Conservation (phyloP, 1,284 basidiomycete genomes). For the Apiotrichum montevideense region DNA sequence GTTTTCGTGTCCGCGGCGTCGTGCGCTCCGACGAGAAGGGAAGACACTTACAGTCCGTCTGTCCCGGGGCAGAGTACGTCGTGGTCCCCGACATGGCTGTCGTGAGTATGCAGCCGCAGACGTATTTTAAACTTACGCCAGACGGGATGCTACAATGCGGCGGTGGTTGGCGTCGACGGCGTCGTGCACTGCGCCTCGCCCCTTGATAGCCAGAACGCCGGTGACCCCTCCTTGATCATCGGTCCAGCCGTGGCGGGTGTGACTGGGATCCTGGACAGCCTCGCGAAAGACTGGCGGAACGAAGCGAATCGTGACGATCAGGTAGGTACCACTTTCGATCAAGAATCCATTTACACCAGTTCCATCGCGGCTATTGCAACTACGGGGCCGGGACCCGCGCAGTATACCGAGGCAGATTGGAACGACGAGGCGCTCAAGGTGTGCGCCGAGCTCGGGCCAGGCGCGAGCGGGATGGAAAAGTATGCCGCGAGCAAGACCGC, state of each 20-base stretch:
- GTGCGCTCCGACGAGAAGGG: conserved; percentile 55
- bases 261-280: not conserved
- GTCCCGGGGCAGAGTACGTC: conserved; percentile 50
- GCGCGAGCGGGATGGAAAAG: not conserved
- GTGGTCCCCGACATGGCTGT: conserved; percentile 56
- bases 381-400: too few relatives aligned
- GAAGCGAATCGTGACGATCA: conserved; percentile 1
- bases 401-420: conserved; percentile 1
- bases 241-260: conserved; percentile 4
- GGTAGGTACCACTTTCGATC: not conserved
- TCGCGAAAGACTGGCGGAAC: not conserved
- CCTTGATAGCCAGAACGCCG: conserved; percentile 4
- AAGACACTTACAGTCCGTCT: conserved; percentile 50
- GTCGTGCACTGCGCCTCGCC: conserved; percentile 45
- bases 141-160: conserved; percentile 62
- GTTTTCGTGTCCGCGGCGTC: conserved; percentile 52
- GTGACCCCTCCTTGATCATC: not conserved
- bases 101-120: conserved; percentile 30
- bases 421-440: conserved; percentile 1
- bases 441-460: conserved; percentile 2
- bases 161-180: conserved; percentile 59
- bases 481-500: conserved; percentile 21
- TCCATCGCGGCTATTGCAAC: not conserved
- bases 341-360: too few relatives aligned
- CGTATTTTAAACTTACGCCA: conserved; percentile 19